phyloP scores from a whole-genome alignment of 768 basidiomycete genomes.

The Mycena haematopus region DNA sequence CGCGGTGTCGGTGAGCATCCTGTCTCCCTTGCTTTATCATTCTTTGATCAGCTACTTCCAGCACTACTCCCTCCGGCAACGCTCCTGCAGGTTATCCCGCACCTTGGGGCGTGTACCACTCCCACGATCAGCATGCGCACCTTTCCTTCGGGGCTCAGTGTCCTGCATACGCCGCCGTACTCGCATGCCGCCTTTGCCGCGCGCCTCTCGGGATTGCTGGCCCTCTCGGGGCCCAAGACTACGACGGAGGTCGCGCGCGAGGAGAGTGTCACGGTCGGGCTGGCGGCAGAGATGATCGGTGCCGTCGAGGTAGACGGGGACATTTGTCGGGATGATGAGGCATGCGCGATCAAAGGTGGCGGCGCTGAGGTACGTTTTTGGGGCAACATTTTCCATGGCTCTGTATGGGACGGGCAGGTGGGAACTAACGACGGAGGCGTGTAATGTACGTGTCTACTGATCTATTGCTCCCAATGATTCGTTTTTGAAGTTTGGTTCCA shows the following conservation, averaged over 20 bases:
- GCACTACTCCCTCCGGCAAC: slow-evolving; percentile 91
- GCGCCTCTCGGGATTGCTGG: slow-evolving; percentile 64
- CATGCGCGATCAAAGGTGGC: slow-evolving; percentile 44
- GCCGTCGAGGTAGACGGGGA: slow-evolving; percentile 74
- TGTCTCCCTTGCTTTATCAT: not conserved
- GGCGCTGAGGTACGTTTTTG: slow-evolving; percentile 76
- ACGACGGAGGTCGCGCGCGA: slow-evolving; percentile 74
- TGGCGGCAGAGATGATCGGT: slow-evolving; percentile 80
- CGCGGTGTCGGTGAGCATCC: not conserved
- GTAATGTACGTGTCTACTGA: not conserved
- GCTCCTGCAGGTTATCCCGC: slow-evolving; percentile 76
- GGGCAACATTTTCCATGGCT: slow-evolving; percentile 68
- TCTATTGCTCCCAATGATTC: too few species aligned
- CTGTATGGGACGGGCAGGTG: slow-evolving; percentile 75
- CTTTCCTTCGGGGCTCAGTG: slow-evolving; percentile 77
- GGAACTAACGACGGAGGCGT: not conserved
- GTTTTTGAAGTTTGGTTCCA: too few species aligned
- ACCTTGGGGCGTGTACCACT: slow-evolving; percentile 65
- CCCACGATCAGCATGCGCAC: slow-evolving; percentile 72
- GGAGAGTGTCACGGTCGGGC: slow-evolving; percentile 74
- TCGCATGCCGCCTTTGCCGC: slow-evolving; percentile 69
- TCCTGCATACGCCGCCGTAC: slow-evolving; percentile 86
- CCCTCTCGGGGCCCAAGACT: slow-evolving; percentile 57
- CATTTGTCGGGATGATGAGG: slow-evolving; percentile 78
- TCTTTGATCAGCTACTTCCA: slow-evolving; percentile 35